phyloP scores from a whole-genome alignment of 78 protist genomes.

The Guillardia theta region DNA sequence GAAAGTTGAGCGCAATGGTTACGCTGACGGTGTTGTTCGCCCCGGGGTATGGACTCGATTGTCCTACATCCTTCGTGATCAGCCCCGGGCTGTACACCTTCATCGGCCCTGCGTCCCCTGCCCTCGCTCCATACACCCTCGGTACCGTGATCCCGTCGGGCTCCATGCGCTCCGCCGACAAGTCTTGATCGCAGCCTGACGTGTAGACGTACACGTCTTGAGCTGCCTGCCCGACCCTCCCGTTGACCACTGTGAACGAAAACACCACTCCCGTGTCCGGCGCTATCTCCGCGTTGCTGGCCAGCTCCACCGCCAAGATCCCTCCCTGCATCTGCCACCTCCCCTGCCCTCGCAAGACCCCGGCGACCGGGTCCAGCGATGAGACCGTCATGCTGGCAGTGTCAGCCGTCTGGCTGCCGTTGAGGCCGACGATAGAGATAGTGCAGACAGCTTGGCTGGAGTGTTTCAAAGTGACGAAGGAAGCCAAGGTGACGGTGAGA shows the following conservation, averaged over 20 bases:
- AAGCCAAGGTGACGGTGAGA: not conserved
- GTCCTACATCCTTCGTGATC: not conserved
- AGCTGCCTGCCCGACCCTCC: not conserved
- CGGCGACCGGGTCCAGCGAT: not conserved
- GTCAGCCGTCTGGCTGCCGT: not conserved
- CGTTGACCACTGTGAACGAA: not conserved
- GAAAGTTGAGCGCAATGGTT: not conserved
- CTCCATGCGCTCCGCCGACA: not conserved
- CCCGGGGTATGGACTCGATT: not conserved
- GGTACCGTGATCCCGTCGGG: not conserved
- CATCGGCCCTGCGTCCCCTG: not conserved
- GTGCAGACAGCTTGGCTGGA: not conserved
- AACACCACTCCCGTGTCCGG: not conserved
- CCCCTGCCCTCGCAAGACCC: not conserved
- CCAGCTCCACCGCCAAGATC: not conserved
- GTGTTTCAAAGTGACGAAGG: not conserved
- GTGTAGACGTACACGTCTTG: not conserved
- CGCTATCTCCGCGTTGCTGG: not conserved
- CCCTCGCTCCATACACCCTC: not conserved
- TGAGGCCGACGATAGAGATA: not conserved
- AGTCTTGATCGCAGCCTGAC: not conserved
- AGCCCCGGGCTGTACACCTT: not conserved
- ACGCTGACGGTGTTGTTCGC: not conserved
- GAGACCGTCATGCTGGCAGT: not conserved
- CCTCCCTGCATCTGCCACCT: not conserved